These are phyloP conservation scores for Zygosaccharomyces sapae DNA, from an alignment of 1,139 yeast species.

Conservation along the genomic window DNA sequence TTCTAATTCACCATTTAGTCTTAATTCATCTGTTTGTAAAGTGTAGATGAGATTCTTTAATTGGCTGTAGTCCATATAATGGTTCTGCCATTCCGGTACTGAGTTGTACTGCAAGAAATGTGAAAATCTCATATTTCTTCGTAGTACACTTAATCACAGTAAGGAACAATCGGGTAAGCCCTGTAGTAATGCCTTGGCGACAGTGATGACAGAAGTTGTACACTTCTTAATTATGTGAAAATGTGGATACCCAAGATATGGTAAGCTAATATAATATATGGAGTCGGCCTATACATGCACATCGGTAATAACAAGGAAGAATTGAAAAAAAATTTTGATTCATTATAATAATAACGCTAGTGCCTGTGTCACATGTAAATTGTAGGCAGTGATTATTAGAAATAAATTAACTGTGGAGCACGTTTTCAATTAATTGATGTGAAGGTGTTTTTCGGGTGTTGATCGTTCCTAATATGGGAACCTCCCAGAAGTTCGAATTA, in stretches of 20 bases:
- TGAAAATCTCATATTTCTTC: slow-evolving; percentile 57
- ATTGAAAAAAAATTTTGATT: not conserved
- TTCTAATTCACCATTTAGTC: slow-evolving; percentile 32
- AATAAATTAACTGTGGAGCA: not conserved
- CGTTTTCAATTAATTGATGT: not conserved
- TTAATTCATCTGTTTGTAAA: slow-evolving; percentile 54
- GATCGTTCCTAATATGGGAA: not conserved
- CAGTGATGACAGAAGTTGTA: too few species aligned
- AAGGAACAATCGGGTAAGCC: too few species aligned
- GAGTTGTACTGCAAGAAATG: slow-evolving; percentile 70
- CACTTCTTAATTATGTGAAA: too few species aligned
- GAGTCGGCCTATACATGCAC: not conserved
- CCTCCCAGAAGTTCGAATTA: not conserved
- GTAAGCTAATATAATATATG: not conserved
- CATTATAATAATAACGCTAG: not conserved
- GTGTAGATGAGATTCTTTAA: slow-evolving; percentile 61
- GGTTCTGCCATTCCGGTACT: slow-evolving; percentile 74
- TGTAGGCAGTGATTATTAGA: not conserved
- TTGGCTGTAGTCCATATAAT: slow-evolving; percentile 63
- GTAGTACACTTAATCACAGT: not conserved
- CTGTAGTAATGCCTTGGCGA: too few species aligned
- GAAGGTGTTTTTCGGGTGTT: not conserved
- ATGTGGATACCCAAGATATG: too few species aligned
- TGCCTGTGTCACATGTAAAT: not conserved
- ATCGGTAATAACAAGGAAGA: not conserved